phyloP scores from a whole-genome alignment of 1,139 yeast species.

The Diutina neorugosa region DNA sequence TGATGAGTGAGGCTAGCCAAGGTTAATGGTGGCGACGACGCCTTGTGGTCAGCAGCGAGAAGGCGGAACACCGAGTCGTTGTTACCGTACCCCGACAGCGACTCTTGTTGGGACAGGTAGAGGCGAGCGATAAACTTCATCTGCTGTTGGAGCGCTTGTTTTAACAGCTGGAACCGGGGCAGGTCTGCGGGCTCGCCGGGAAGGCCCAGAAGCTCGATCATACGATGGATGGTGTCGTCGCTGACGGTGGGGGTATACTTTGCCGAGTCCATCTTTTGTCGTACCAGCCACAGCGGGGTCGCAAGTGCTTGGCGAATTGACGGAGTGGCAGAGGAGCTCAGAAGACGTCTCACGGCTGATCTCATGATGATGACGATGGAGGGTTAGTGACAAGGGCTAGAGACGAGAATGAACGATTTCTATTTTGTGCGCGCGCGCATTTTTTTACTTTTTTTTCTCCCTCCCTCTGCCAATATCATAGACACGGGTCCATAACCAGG shows the following conservation, averaged over 20 bases:
- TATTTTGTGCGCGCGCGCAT: too few relatives aligned
- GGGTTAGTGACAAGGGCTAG: too few relatives aligned
- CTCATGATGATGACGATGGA: too few relatives aligned
- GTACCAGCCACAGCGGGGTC: neutral
- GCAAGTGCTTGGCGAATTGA: neutral
- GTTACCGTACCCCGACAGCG: constrained; percentile 6
- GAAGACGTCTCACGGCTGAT: neutral
- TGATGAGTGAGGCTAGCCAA: constrained; percentile 12
- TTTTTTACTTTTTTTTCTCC: too few relatives aligned
- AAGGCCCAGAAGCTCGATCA: constrained; percentile 36
- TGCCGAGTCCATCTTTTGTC: neutral
- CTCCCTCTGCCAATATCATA: too few relatives aligned
- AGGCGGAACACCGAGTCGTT: constrained; percentile 23
- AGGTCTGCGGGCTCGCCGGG: constrained; percentile 14
- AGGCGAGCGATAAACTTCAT: constrained; percentile 33
- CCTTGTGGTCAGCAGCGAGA: constrained; percentile 21
- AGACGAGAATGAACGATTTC: too few relatives aligned
- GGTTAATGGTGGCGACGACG: constrained; percentile 14
- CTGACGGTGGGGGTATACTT: neutral
- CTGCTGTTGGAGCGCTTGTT: constrained; percentile 27
- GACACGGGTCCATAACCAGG: too few relatives aligned
- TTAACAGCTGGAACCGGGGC: constrained; percentile 14
- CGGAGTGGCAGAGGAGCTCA: neutral
- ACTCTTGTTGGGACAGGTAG: constrained; percentile 16
- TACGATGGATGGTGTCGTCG: constrained; percentile 12